Evolutionary conservation across 306 rosid genomes (phyloP), one percentile per base, ranked within the genome.

Genomic region (Glycine tomentella): DNA sequence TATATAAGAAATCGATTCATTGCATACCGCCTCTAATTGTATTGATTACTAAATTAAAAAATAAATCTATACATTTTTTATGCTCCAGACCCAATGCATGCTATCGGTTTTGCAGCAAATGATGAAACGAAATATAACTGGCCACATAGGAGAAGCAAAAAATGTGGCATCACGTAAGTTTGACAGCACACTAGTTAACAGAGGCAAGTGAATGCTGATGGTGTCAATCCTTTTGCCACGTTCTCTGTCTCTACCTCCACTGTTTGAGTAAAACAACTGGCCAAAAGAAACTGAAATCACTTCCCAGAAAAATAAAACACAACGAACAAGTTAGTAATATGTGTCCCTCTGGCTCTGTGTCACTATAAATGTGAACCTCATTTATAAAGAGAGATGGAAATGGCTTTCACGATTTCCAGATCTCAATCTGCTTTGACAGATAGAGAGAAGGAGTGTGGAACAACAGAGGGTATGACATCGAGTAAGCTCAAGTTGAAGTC

Each of bases 401-500:
- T 89, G 93, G 89, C 74, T 68, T 87, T 74, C 84, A 42, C 65
- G n/a, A 9, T 84, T 52, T 85, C 87, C 34, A 77, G 67, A 76
- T 80, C 82, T 61, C 66, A 69, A 73, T 38, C 84, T 11, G 72
- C 88, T 58, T 36, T 88, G 49, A 44, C 89, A 16, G 91, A 88
- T 69, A 46, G 16, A 7, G 83, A 86, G 55, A 87, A n/a, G 70
- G 44, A 79, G 15, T 55, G 74, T 14, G 79, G 1, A 55, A 33
- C 6, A 55, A 33, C 6, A 31, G 69, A 63, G 25, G 48, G 33
- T 25, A 63, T 62, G 14, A 76, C 91, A 72, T 87, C 94, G 15
- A 91, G 86, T 48, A 80, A 90, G 66, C n/a, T 91, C 4, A 66
- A 77, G 76, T 40, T 91, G 81, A 93, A 88, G 78, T 75, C 94